These are phyloP conservation scores for Pyrenophora teres DNA, from an alignment of 2,329 filamentous ascomycete genomes.

Conservation along the genomic window DNA sequence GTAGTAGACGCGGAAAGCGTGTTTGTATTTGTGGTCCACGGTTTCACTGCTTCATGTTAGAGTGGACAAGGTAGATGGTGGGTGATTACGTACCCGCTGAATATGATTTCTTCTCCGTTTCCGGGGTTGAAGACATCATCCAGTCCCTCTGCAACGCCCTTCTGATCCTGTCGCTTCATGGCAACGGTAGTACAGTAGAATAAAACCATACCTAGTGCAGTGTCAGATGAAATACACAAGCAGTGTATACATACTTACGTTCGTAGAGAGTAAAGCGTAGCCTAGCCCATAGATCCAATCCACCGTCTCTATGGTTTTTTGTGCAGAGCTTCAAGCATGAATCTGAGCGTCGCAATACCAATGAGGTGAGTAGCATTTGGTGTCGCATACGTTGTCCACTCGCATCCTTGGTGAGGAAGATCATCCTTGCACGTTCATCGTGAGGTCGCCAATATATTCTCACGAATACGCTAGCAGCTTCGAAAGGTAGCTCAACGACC, in stretches of 20 bases:
- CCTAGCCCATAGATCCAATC: constrained; percentile 58
- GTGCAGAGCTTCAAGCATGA: constrained; percentile 50
- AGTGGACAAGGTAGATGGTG: not conserved
- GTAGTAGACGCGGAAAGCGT: constrained; percentile 60
- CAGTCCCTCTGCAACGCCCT: constrained; percentile 46
- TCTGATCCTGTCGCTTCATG: constrained; percentile 61
- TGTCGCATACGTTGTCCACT: constrained; percentile 49
- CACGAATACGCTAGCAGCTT: constrained; percentile 53
- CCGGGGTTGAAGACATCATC: constrained; percentile 57
- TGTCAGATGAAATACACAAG: not conserved
- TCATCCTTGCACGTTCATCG: constrained; percentile 59
- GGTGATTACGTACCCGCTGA: constrained; percentile 51
- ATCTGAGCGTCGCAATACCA: constrained; percentile 49
- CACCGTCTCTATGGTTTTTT: constrained; percentile 46
- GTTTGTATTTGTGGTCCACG: constrained; percentile 56
- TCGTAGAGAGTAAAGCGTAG: constrained; percentile 62
- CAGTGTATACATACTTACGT: constrained; percentile 44
- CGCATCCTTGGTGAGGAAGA: constrained; percentile 55
- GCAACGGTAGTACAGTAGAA: constrained; percentile 63
- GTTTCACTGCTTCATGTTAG: constrained; percentile 53
- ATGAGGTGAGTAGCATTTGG: constrained; percentile 57
- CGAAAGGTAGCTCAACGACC: constrained; percentile 53
- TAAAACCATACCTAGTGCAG: constrained; percentile 56
- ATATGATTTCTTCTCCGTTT: constrained; percentile 49
- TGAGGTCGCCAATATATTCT: constrained; percentile 57